Percentiles rank a stretch among this genome's conserved stretches.
Conservation (phyloP, 108 stramenopile species). For the Tribonema minus region DNA sequence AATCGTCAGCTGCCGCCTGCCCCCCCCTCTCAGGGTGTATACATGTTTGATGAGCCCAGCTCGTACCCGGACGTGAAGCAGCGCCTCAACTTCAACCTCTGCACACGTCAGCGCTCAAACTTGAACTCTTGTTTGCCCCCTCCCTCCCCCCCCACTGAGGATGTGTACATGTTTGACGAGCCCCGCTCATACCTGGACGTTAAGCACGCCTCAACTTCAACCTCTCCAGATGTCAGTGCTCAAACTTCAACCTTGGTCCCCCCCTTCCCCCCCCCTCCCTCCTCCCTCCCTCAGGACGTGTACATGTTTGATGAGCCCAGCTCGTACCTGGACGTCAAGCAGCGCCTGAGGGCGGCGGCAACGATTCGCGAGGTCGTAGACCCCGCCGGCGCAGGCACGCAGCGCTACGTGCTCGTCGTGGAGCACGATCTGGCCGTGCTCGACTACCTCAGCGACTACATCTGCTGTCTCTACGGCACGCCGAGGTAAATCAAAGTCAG, state of each 20-base stretch:
- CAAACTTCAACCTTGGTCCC: no score
- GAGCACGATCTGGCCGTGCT: conserved; percentile 99
- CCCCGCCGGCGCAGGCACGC: background rate
- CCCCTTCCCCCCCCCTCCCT: background rate
- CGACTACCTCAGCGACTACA: conserved; percentile 96
- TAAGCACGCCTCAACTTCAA: conserved; percentile 95
- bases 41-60: conserved; percentile 98
- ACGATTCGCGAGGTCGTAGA: conserved; percentile 88
- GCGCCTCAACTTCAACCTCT: no score
- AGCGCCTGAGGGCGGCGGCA: conserved; percentile 88
- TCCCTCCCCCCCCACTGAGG: no score
- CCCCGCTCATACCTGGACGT: conserved; percentile 97
- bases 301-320: conserved; percentile 99
- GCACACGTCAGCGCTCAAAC: no score
- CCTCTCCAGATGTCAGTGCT: no score
- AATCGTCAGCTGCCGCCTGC: no score
- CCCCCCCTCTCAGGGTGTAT: conserved; percentile 71
- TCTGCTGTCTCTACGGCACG: conserved; percentile 93
- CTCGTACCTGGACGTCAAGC: conserved; percentile 96
- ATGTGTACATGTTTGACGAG: conserved; percentile 99
- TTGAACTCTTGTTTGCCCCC: no score
- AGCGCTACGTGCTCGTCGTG: conserved; percentile 86
- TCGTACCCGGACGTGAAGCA: conserved; percentile 96
- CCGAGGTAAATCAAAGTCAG: conserved; percentile 49
- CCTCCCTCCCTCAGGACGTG: conserved; percentile 67